Percentiles rank a stretch among this genome's conserved stretches.
Conservation (phyloP, 2,329 filamentous ascomycete genomes). For the Didymellaceae sp. region DNA sequence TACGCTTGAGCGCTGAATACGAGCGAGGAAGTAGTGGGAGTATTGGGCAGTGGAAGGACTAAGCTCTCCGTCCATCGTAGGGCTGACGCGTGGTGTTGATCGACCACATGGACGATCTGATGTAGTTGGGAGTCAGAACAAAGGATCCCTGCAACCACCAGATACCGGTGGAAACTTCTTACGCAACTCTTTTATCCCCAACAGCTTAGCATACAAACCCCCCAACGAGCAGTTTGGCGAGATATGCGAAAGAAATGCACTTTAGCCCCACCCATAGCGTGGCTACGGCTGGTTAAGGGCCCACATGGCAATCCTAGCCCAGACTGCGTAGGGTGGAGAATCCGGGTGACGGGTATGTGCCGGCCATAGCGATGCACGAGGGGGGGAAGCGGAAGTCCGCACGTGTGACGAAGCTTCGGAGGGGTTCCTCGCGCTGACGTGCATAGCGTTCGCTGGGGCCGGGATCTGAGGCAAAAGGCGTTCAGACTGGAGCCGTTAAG, state of each 20-base stretch:
- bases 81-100: slow-evolving; percentile 15
- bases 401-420: slow-evolving; percentile 37
- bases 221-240: slow-evolving; percentile 5
- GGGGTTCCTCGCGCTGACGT: slow-evolving; percentile 26
- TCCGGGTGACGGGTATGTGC: slow-evolving; percentile 7
- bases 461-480: slow-evolving; percentile 24
- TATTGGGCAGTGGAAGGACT: slow-evolving; percentile 4
- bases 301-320: slow-evolving; percentile 9
- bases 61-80: slow-evolving; percentile 10
- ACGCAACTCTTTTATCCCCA: neutral
- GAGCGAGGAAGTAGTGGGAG: neutral
- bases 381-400: slow-evolving; percentile 19
- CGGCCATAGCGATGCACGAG: slow-evolving; percentile 1
- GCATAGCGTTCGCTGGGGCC: slow-evolving; percentile 26
- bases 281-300: slow-evolving; percentile 10
- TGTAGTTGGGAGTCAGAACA: slow-evolving; percentile 14
- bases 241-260: slow-evolving; percentile 3
- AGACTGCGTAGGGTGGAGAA: slow-evolving; percentile 1
- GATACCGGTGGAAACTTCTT: neutral
- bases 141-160: slow-evolving; percentile 9
- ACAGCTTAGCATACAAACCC: too few relatives aligned
- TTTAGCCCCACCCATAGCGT: slow-evolving; percentile 1
- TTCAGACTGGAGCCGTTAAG: slow-evolving; percentile 24
- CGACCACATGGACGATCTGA: slow-evolving; percentile 3
- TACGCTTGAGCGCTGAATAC: neutral